Evolutionary conservation across 441 rosid species (phyloP).

Genomic region (Breynia disticha): DNA sequence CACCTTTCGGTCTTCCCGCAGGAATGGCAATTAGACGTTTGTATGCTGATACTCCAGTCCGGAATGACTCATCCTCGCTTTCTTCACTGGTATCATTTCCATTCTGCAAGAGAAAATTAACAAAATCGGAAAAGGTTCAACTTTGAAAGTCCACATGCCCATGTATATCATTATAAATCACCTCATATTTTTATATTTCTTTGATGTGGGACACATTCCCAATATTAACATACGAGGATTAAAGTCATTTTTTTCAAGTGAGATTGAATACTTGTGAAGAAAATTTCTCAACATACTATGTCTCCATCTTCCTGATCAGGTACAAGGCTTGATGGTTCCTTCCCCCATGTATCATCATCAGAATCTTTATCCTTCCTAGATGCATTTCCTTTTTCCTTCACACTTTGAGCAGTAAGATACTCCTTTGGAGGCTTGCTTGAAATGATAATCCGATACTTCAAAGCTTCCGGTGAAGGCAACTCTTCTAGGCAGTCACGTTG

Average conservation of each 20-base stretch:
- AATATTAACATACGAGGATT: not conserved
- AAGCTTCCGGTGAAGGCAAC: conserved; percentile 62
- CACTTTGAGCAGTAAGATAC: conserved; percentile 45
- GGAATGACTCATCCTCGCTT: conserved; percentile 41
- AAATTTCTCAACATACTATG: conserved; percentile 27
- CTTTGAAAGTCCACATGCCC: too few relatives aligned
- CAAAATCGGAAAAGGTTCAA: conserved; percentile 5
- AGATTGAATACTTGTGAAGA: not conserved
- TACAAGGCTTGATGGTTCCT: conserved; percentile 33
- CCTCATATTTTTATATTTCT: too few relatives aligned
- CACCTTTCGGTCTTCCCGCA: conserved; percentile 90
- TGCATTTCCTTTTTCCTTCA: conserved; percentile 27
- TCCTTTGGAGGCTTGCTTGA: conserved; percentile 92
- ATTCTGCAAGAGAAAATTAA: conserved; percentile 27
- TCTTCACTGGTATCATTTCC: conserved; percentile 24
- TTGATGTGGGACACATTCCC: too few relatives aligned
- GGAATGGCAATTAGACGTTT: conserved; percentile 71
- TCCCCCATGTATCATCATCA: conserved; percentile 71
- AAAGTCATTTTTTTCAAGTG: not conserved
- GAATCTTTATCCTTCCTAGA: conserved; percentile 31
- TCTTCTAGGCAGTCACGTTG: conserved; percentile 56
- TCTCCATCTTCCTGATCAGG: conserved; percentile 38
- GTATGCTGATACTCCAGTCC: conserved; percentile 35
- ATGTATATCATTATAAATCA: too few relatives aligned
- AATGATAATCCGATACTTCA: conserved; percentile 57